Evolutionary conservation across 179 eudicot genomes (phyloP).

Genomic region (Beta corolliflora): DNA sequence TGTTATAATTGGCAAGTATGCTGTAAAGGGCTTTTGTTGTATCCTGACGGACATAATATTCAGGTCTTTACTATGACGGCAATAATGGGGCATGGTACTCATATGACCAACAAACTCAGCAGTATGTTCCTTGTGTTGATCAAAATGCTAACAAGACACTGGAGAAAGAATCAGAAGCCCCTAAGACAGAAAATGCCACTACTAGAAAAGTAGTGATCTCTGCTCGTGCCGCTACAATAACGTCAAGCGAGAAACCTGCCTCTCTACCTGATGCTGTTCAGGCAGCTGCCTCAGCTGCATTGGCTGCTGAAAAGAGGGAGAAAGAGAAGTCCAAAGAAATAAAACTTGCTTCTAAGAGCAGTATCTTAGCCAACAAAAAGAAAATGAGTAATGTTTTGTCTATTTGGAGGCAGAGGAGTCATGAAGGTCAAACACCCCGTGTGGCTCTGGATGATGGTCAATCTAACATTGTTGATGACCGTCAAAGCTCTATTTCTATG

Average conservation of each 20-base stretch:
- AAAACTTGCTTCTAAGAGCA: conserved; percentile 92
- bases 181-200: conserved; percentile 59
- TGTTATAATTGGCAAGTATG: not conserved
- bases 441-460: conserved; percentile 73
- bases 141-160: conserved; percentile 52
- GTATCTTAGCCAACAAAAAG: conserved; percentile 87
- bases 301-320: conserved; percentile 97
- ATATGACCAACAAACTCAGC: conserved; percentile 79
- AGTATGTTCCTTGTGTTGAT: conserved; percentile 78
- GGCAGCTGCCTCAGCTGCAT: conserved; percentile 97
- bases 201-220: conserved; percentile 78
- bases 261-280: conserved; percentile 93
- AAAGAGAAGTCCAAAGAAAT: conserved; percentile 91
- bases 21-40: conserved; percentile 7
- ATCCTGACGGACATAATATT: conserved; percentile 21
- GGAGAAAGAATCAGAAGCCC: conserved; percentile 55
- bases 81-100: conserved; percentile 91
- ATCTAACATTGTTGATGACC: conserved; percentile 56
- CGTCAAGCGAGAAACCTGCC: conserved; percentile 69
- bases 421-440: conserved; percentile 95
- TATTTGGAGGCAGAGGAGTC: conserved; percentile 97
- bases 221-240: conserved; percentile 91
- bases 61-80: conserved; percentile 96
- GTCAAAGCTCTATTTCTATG: conserved; percentile 38
- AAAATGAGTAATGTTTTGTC: conserved; percentile 93